Evolutionary conservation across 2,329 filamentous ascomycete species (phyloP).

Genomic region (Stagonosporopsis rhizophila): DNA sequence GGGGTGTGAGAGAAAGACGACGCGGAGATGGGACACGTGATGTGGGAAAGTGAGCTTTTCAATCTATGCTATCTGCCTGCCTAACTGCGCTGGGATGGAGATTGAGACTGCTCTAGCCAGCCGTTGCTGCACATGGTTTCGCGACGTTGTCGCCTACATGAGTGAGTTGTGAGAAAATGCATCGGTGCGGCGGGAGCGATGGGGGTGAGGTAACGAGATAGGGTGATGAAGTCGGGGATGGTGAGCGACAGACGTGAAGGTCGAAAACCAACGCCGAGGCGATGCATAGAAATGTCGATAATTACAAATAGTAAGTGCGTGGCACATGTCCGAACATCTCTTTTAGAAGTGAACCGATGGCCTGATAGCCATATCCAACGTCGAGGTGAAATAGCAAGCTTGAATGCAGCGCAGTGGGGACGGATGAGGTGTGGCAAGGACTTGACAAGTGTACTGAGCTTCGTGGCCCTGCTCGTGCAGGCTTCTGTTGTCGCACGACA

Average conservation of each 20-base stretch:
- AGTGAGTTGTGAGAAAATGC: neutral
- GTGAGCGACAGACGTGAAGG: conserved; percentile 1
- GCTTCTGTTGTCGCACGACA: conserved; percentile 12
- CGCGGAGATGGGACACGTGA: too few species aligned
- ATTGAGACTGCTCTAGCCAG: neutral
- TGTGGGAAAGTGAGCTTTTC: neutral
- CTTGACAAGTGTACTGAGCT: conserved; percentile 4
- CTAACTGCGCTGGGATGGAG: neutral
- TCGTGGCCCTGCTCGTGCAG: conserved; percentile 5
- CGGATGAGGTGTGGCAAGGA: neutral
- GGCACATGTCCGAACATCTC: conserved; percentile 6
- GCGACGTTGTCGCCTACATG: neutral
- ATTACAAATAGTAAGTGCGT: conserved; percentile 15
- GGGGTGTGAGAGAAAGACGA: too few species aligned
- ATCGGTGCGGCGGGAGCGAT: neutral
- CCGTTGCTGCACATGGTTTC: neutral
- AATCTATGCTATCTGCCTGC: conserved; percentile 6
- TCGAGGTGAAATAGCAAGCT: neutral
- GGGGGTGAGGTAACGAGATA: conserved; percentile 1
- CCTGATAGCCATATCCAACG: conserved; percentile 1
- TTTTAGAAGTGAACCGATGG: neutral
- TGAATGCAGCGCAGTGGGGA: neutral
- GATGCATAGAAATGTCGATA: conserved; percentile 14
- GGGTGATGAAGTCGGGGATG: neutral
- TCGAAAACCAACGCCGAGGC: conserved; percentile 10